Evolutionary conservation across 345 rosid genomes (phyloP).

Genomic region (Bretschneidera sinensis): DNA sequence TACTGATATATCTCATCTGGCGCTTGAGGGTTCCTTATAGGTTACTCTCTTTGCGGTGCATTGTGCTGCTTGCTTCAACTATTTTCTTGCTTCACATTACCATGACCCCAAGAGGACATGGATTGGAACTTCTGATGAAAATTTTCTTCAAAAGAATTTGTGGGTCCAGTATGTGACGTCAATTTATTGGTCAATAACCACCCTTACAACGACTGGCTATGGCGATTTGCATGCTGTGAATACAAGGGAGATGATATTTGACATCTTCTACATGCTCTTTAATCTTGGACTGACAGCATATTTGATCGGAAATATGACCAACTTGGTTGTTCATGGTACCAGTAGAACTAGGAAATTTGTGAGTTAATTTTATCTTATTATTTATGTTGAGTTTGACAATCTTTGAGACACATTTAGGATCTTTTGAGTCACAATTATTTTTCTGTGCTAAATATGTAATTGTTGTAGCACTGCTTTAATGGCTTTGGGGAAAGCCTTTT

Average conservation of each 20-base stretch:
- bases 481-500: not conserved
- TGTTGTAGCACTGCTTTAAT: not conserved
- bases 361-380: conserved; percentile 21
- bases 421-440: not conserved
- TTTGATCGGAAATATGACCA: conserved; percentile 74
- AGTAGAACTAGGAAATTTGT: conserved; percentile 64
- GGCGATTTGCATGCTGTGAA: conserved; percentile 74
- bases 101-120: conserved; percentile 40
- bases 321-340: conserved; percentile 61
- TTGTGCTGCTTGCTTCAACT: conserved; percentile 57
- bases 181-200: conserved; percentile 66
- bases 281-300: conserved; percentile 59
- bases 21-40: conserved; percentile 28
- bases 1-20: not conserved
- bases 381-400: not conserved
- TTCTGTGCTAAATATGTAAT: not conserved
- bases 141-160: conserved; percentile 20
- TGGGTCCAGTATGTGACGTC: conserved; percentile 45
- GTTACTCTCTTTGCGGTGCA: conserved; percentile 74
- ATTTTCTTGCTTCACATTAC: conserved; percentile 40
- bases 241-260: conserved; percentile 49
- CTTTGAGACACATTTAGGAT: not conserved
- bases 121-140: conserved; percentile 36
- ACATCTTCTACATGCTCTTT: conserved; percentile 48
- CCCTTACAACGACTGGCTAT: conserved; percentile 64